Evolutionary conservation across 257 asterid species (phyloP).

Genomic region (Echium plantagineum): DNA sequence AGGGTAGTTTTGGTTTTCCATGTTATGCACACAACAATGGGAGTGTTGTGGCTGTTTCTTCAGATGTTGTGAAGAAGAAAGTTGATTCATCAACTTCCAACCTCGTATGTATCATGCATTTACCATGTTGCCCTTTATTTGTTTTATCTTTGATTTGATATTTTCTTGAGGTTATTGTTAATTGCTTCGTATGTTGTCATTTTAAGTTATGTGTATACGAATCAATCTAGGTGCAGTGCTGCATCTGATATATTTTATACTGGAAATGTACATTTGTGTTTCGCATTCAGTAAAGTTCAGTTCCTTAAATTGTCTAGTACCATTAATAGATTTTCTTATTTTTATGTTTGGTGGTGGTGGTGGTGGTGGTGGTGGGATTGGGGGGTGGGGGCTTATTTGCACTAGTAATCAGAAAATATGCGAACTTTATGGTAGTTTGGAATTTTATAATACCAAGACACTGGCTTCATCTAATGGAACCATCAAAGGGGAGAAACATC

Average conservation of each 20-base stretch:
- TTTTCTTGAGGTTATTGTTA: too few relatives aligned
- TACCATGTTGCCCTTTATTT: neutral
- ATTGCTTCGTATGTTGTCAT: neutral
- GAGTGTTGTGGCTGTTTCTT: conserved; percentile 46
- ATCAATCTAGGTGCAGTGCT: too few relatives aligned
- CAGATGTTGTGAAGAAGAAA: conserved; percentile 77
- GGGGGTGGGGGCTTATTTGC: neutral
- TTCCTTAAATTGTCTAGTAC: too few relatives aligned
- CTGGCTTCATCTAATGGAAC: too few relatives aligned
- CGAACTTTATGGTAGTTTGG: too few relatives aligned
- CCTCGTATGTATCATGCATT: conserved; percentile 28
- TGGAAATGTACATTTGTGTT: too few relatives aligned
- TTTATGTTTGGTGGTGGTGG: too few relatives aligned
- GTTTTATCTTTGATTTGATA: neutral
- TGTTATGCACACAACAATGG: conserved; percentile 21
- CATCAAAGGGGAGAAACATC: neutral
- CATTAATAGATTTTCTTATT: too few relatives aligned
- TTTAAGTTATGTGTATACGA: too few relatives aligned
- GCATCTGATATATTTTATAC: too few relatives aligned
- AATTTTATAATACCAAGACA: too few relatives aligned
- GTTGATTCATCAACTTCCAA: conserved; percentile 27
- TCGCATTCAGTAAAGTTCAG: too few relatives aligned
- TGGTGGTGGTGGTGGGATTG: neutral
- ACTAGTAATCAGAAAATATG: neutral
- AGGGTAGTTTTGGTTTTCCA: neutral